Evolutionary conservation across 805 yeast genomes (phyloP), one percentile per base, ranked within the genome.

Genomic region (Ogataea salicorniae): DNA sequence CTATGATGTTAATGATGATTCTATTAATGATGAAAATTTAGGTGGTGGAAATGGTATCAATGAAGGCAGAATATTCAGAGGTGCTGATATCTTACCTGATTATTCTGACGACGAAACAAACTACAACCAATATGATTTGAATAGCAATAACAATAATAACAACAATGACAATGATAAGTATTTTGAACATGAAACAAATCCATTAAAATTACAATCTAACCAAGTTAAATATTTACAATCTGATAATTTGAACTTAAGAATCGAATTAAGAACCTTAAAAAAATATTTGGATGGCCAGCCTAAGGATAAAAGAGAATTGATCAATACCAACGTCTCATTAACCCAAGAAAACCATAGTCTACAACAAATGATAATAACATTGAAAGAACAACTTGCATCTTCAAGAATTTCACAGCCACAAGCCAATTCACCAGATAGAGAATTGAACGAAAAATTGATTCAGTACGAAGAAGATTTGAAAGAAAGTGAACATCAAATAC

Each of bases 181-280:
- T 29, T 48, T 55, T 23, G 54, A 55, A 18, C 41, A 45, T 13
- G 59, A 56, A 15, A 45, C 60, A 3, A 58, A 59, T 42, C 56
- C 59, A 43, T 34, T 63, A 13, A 57, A 54, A 20, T 50, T 50
- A 20, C 71, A 68, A 46, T 54, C 57, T 13, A 62, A 58, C 37
- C 51, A 53, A 16, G 52, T 61, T 7, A 54, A 59, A 37, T 51
- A 53, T 26, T 54, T 75, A 18, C 62, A 68, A 42, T 62, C 66
- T 15, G 79, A 75, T 37, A 75, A 75, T 48, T 64, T 70, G 50
- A 71, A 73, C 47, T 59, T 75, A 48, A 68, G 70, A 53, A 69
- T 74, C 26, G 71, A 73, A 53, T 58, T 75, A 36, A 66, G 69
- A 11, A 68, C 75, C 0, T 58, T 73, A 44, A 67, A 67, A 37